phyloP scores from a whole-genome alignment of 2,329 filamentous ascomycete genomes.

The Nigrospora sphaerica region DNA sequence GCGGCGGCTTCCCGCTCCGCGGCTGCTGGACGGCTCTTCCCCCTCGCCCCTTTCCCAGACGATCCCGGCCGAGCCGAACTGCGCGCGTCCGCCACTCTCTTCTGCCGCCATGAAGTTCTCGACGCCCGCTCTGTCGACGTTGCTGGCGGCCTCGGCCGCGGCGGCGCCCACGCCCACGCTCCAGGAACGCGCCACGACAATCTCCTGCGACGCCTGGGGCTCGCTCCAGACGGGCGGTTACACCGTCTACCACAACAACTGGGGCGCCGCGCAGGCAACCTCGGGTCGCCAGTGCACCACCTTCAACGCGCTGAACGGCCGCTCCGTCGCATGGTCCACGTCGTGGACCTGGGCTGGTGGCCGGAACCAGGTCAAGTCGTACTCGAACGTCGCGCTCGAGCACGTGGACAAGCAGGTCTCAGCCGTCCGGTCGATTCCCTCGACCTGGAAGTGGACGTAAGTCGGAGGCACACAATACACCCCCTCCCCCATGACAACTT shows the following conservation, averaged over 20 bases:
- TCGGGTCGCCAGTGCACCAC: conserved; percentile 35
- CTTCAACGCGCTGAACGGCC: conserved; percentile 25
- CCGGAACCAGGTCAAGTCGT: conserved; percentile 35
- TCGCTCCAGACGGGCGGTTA: conserved; percentile 29
- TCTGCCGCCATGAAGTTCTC: conserved; percentile 3
- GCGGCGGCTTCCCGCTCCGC: too few relatives aligned
- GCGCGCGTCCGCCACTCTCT: not conserved
- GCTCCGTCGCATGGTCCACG: conserved; percentile 32
- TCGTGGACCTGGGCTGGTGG: conserved; percentile 35
- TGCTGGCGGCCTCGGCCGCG: conserved; percentile 18
- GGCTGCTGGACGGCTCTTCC: too few relatives aligned
- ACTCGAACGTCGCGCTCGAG: conserved; percentile 32
- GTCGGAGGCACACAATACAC: conserved; percentile 4
- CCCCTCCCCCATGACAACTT: not conserved
- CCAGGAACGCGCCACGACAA: conserved; percentile 24
- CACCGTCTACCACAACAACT: conserved; percentile 47
- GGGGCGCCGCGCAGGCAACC: conserved; percentile 30
- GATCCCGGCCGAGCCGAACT: too few relatives aligned
- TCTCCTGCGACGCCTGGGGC: conserved; percentile 31
- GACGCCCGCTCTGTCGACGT: conserved; percentile 13
- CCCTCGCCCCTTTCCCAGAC: too few relatives aligned
- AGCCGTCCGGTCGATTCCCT: conserved; percentile 25
- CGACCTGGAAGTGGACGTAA: conserved; percentile 40
- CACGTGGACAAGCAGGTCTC: conserved; percentile 24
- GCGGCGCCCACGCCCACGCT: conserved; percentile 15